Evolutionary conservation across 2,329 filamentous ascomycete species (phyloP), one percentile per base, ranked within the genome.

Genomic region (Stemphylium beticola): DNA sequence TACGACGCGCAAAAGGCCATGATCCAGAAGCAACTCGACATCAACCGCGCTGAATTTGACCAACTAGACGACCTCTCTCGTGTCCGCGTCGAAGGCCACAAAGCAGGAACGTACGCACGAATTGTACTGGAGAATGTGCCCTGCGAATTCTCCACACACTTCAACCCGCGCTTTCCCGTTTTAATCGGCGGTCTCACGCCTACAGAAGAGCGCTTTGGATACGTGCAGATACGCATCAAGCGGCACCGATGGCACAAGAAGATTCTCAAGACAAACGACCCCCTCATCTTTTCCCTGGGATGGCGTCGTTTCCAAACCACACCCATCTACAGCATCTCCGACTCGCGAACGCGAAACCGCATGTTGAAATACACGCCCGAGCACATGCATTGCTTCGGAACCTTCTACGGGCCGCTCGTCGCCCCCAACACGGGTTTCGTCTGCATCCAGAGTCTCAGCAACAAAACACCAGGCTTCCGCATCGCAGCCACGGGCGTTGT

Each of bases 351-450:
- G 22, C 85, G 95, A 60, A 97, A 98, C 77, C 88, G 95, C 53
- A 97, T 99, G 93, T 85, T 99, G 58, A 99, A 99, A 77, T 99
- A 99, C 77, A 97, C 93, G 0, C 96, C 95, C 0, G 96, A 99
- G 80, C 95, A 99, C 73, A 98, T 97, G 92, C 95, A 98, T 79
- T 99, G 96, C 79, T 96, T 96, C 74, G 95, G 86, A 36, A 96
- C 93, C 45, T 92, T 98, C 77, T 98, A 96, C 71, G 95, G 93
- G 0, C 95, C 96, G 0, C 85, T 99, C 7, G 92, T 97, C 56
- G 92, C 95, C 0, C 95, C 96, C 11, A 97, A 96, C 76, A 96
- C 93, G 2, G 92, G 93, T 55, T 98, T 99, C 77, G 93, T 91
- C 64, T 95, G 90, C 75, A 92, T 98, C 62, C 92, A 98, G 76